Evolutionary conservation across 495 filamentous ascomycete species (phyloP).

Genomic region (Xylaria sp.): DNA sequence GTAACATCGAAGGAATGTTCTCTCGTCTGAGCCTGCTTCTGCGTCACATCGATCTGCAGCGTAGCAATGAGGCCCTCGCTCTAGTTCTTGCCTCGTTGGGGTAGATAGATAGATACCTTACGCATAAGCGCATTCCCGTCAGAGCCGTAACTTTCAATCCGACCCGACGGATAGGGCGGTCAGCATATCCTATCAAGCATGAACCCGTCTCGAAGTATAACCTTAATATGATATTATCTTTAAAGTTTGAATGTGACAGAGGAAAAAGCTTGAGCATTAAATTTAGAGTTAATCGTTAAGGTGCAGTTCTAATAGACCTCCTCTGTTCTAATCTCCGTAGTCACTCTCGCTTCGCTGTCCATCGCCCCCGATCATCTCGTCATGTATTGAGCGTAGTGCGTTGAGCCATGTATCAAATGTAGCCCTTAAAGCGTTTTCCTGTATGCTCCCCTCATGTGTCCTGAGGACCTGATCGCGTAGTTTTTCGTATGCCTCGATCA

Average conservation of each 20-base stretch:
- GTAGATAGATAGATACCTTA: not conserved
- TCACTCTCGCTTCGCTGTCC: constrained; percentile 41
- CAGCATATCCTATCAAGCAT: not conserved
- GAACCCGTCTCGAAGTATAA: not conserved
- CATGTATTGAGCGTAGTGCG: constrained; percentile 51
- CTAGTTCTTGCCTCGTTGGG: constrained; percentile 10
- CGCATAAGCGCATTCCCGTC: not conserved
- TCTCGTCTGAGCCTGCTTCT: constrained; percentile 4
- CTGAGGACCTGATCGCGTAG: constrained; percentile 46
- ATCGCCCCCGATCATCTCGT: constrained; percentile 40
- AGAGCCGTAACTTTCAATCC: not conserved
- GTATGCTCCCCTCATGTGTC: constrained; percentile 31
- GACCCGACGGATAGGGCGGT: not conserved
- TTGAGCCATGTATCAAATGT: constrained; percentile 55
- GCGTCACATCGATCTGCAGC: constrained; percentile 1
- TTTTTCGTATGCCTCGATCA: constrained; percentile 59
- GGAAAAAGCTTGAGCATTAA: not conserved
- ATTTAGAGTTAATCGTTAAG: constrained; percentile 16
- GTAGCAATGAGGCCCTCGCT: constrained; percentile 8
- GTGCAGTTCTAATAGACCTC: not conserved
- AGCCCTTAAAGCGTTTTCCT: constrained; percentile 33
- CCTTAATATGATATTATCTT: not conserved
- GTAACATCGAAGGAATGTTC: not conserved
- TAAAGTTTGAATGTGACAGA: not conserved
- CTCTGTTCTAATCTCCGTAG: constrained; percentile 35